Percentiles rank a stretch among this genome's conserved stretches.
Conservation (phyloP, 2,329 filamentous ascomycete genomes). For the Grosmannia serpens region DNA sequence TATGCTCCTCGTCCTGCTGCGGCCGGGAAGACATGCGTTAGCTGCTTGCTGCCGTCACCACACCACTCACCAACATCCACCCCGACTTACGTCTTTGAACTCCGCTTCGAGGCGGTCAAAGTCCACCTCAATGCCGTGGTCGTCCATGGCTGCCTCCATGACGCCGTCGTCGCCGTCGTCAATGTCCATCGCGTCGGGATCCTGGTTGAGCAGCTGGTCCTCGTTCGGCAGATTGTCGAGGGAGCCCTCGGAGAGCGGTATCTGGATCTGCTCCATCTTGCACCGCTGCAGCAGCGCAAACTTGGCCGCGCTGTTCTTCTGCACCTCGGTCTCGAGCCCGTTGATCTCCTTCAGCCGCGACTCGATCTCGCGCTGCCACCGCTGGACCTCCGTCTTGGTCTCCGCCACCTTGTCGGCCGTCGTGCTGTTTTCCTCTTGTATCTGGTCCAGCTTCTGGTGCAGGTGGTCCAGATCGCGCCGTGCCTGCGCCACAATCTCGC, state of each 20-base stretch:
- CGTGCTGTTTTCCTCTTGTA: constrained; percentile 55
- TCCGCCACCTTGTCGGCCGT: constrained; percentile 68
- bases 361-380: constrained; percentile 75
- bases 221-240: constrained; percentile 81
- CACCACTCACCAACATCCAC: constrained; percentile 20
- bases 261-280: constrained; percentile 83
- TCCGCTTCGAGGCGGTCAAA: constrained; percentile 66
- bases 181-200: constrained; percentile 85
- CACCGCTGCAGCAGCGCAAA: constrained; percentile 79
- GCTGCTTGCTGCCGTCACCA: neutral
- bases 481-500: constrained; percentile 59
- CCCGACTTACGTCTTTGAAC: constrained; percentile 41
- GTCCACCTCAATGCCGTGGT: constrained; percentile 85
- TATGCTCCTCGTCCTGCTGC: constrained; percentile 41
- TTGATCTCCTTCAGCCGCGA: constrained; percentile 59
- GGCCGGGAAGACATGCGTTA: neutral
- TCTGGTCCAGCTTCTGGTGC: constrained; percentile 56
- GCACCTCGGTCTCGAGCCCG: constrained; percentile 71
- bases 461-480: constrained; percentile 68
- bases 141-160: constrained; percentile 58
- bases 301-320: constrained; percentile 72
- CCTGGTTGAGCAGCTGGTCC: constrained; percentile 62
- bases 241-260: constrained; percentile 67
- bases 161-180: constrained; percentile 51
- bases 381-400: constrained; percentile 69